Conservation (phyloP, 306 rosid species). For the Cucurbita ficifolia region DNA sequence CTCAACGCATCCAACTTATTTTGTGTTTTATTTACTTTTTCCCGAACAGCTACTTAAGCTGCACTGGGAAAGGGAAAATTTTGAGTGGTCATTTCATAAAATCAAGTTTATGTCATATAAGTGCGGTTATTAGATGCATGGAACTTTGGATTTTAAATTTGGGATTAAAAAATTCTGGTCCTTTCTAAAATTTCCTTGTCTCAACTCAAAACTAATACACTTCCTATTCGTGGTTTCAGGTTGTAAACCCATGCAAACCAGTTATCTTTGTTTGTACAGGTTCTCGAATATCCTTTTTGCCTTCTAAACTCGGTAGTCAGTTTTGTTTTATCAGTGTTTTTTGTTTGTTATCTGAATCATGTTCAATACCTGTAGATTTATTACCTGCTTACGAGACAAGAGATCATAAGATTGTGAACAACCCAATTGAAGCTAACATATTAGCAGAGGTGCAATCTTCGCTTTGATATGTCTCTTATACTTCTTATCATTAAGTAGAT, state of each 20-base stretch:
- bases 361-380: constrained; percentile 28
- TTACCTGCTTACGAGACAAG: constrained; percentile 73
- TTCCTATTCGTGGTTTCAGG: constrained; percentile 32
- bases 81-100: background rate
- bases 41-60: background rate
- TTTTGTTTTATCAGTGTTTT: constrained; percentile 3
- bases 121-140: background rate
- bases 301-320: background rate
- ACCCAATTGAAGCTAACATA: constrained; percentile 75
- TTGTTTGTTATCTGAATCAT: constrained; percentile 3
- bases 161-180: background rate
- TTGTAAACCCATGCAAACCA: constrained; percentile 56
- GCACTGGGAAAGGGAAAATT: background rate
- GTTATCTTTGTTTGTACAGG: constrained; percentile 89
- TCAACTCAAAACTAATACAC: background rate
- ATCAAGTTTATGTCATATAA: background rate
- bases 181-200: background rate
- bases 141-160: background rate
- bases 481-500: background rate
- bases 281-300: constrained; percentile 2
- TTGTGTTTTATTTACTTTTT: background rate
- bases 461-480: background rate
- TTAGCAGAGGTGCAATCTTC: constrained; percentile 43
- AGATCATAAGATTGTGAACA: constrained; percentile 53
- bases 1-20: background rate